A percentile compares a stretch with the other conserved stretches of the same genome.
Conservation (phyloP, 2,329 filamentous ascomycete species). For the Byssochlamys sp. region DNA sequence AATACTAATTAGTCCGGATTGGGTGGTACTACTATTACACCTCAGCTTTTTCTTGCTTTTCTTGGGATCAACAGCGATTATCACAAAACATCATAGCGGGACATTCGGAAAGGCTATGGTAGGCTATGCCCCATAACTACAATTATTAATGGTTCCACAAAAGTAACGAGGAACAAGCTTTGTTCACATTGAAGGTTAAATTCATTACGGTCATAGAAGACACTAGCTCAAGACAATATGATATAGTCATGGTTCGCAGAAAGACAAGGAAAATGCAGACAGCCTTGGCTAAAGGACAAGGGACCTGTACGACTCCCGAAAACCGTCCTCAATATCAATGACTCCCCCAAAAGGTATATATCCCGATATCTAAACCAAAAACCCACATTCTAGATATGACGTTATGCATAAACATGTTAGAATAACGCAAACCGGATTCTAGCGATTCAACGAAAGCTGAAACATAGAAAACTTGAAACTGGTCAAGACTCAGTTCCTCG, state of each 20-base stretch:
- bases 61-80: background rate
- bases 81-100: background rate
- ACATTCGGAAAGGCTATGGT: background rate
- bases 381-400: background rate
- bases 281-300: background rate
- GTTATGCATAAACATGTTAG: background rate
- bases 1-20: background rate
- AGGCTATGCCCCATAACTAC: background rate
- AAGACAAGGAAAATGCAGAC: background rate
- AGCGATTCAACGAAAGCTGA: background rate
- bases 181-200: background rate
- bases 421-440: background rate
- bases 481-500: constrained; percentile 12
- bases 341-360: background rate
- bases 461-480: background rate
- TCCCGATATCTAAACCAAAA: background rate
- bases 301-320: background rate
- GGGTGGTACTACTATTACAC: too few species aligned
- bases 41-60: too few species aligned
- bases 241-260: background rate
- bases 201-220: background rate
- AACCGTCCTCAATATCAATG: background rate
- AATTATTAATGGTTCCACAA: too few species aligned
- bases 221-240: background rate
- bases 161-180: too few species aligned